phyloP scores from a whole-genome alignment of 805 yeast genomes.

The Candida sanyiensis region DNA sequence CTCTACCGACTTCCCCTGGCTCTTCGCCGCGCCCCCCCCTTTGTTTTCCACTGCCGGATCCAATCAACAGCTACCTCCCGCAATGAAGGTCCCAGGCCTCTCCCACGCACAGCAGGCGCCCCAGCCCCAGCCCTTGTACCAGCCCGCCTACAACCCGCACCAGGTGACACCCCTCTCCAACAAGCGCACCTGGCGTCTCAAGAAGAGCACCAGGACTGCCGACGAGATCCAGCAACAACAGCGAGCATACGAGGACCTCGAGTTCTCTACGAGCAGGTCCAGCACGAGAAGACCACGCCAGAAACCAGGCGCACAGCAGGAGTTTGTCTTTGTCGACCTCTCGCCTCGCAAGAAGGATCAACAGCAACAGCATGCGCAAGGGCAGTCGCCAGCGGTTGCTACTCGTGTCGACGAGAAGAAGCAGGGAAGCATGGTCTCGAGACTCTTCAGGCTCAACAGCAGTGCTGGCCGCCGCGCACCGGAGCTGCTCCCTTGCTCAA shows the following conservation, averaged over 20 bases:
- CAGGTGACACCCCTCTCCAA: slow-evolving; percentile 10
- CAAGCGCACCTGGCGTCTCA: slow-evolving; percentile 26
- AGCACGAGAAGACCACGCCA: slow-evolving; percentile 23
- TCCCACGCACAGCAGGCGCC: background rate
- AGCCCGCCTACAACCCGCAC: background rate
- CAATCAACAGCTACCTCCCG: no score
- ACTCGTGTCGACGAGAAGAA: slow-evolving; percentile 1
- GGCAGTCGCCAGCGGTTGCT: background rate
- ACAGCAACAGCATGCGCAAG: background rate
- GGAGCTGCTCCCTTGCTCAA: background rate
- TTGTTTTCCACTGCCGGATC: no score
- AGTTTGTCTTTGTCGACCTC: slow-evolving; percentile 27
- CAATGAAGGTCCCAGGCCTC: no score
- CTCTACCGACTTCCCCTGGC: no score
- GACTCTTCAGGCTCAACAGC: slow-evolving; percentile 9
- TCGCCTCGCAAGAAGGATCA: slow-evolving; percentile 24
- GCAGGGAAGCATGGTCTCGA: slow-evolving; percentile 13
- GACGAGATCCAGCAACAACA: slow-evolving; percentile 23
- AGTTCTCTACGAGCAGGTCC: slow-evolving; percentile 23
- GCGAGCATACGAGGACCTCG: slow-evolving; percentile 20
- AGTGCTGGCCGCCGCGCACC: background rate
- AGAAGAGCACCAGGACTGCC: slow-evolving; percentile 21
- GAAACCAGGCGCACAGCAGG: slow-evolving; percentile 23
- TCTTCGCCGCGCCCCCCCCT: no score
- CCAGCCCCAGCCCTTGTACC: background rate